Evolutionary conservation across 441 rosid species (phyloP), one percentile per base, ranked within the genome.

Genomic region (Arabidopsis hybrid): DNA sequence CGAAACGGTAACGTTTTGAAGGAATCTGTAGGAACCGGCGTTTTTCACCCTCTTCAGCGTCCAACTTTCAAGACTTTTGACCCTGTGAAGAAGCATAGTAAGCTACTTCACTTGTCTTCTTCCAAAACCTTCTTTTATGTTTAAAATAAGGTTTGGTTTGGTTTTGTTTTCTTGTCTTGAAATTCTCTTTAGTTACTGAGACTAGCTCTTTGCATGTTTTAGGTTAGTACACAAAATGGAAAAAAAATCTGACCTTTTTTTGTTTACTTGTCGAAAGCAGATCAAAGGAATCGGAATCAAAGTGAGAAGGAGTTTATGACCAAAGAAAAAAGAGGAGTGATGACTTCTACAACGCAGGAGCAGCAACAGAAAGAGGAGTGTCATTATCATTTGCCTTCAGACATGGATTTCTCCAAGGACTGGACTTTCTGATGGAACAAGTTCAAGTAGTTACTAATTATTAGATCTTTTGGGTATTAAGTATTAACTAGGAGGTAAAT

Each of bases 301-400:
- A 11, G 18, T n/a, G 67, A 70, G 39, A 60, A 36, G 3, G 29
- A 70, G 59, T 13, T 50, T 0, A 4, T 58, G 29, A 13, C 13
- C 8, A 45, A 69, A 34, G 57, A 5, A 17, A 32, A 9, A 46
- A 46, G 18, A 45, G 14, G 14, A 53, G 65, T 34, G 0, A 57
- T 17, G 53, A 8, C 10, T 57, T 8, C 8, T 3, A 47, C 17
- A 10, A 21, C 7, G 38, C 8, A 69, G 36, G 55, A 68, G 39
- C 45, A 68, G 29, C 55, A 35, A 3, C 58, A 69, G 17, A 39
- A 57, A 1, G 67, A 71, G 7, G 75, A 71, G 42, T 71, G 75
- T 5, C 67, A 71, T 50, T 71, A 71, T 10, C 75, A 71, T 71
- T 40, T 71, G 60, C 75, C 75, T 50, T 11, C n/a, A 5, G 75